Base-by-base conservation (phyloP, 192 early-diverging fungal species). In the Fimicolochytrium jonesii region DNA sequence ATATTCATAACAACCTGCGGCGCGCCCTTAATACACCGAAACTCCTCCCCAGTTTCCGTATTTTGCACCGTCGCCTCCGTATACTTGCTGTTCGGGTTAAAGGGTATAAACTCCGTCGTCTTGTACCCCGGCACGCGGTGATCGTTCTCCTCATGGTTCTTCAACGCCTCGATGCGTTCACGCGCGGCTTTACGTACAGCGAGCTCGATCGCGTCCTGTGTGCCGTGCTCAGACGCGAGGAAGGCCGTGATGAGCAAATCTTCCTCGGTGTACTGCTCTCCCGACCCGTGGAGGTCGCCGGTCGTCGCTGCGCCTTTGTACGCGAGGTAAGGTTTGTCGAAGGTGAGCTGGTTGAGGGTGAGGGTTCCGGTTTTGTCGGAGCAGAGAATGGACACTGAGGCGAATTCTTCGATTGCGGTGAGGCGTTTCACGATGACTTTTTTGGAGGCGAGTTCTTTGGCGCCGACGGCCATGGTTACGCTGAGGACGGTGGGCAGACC, bases 291-390 rank as follows among this genome's bases (percentile, higher is more conserved):
- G 75, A 85, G 85, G 67, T 75, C 69, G 70, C 78, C 86, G 71
- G 90, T 78, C 59, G 85, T 76, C 4, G 35, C 18, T 64, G 69
- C 69, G 31, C 74, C 74, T 22, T 74, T 64, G 29, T 71, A 69
- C 47, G 74, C 13, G 42, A 79, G 59, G 71, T 70, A 79, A 7
- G 92, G 92, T 58, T 88, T 84, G 76, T 95, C 91, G 80, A 95
- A 91, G 6, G 88, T 80, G 48, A 95, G 82, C 77, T 93, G 83
- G 77, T 93, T 95, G 22, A 92, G 68, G 25, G 93, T 95, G 29
- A 95, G 79, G n/a, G 92, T 95, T 66, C 92, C 92, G 47, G 93
- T 95, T 82, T 95, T 95, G 80, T 94, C 92, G 25, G 90, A 91
- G 79, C 90, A 92, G 66, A 94, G 87, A 29, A 91, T 84, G n/a